phyloP scores from a whole-genome alignment of 352 stramenopile genomes.

The Phytopythium cucurbitacearum region DNA sequence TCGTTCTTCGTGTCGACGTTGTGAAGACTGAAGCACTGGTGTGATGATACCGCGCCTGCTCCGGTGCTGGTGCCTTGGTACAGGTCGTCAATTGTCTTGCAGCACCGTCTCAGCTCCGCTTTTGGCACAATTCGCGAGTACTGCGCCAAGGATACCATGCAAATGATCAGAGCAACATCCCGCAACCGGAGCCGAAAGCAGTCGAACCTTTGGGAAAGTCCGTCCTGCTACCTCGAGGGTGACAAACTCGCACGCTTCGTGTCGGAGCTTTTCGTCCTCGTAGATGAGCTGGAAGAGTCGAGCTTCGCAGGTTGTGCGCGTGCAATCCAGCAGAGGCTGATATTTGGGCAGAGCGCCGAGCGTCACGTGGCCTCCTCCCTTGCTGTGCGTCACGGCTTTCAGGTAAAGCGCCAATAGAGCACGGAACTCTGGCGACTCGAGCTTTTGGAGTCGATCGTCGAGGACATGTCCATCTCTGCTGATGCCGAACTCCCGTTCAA shows the following conservation, averaged over 20 bases:
- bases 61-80: constrained; percentile 23
- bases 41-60: constrained; percentile 16
- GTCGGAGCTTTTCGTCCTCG: constrained; percentile 47
- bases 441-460: constrained; percentile 25
- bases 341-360: constrained; percentile 40
- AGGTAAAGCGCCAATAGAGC: constrained; percentile 53
- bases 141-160: constrained; percentile 7
- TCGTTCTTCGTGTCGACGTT: constrained; percentile 28
- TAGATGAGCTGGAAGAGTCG: constrained; percentile 67
- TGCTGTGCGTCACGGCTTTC: constrained; percentile 27
- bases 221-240: constrained; percentile 47
- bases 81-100: constrained; percentile 45
- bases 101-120: constrained; percentile 43
- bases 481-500: constrained; percentile 41
- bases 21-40: constrained; percentile 56
- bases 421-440: constrained; percentile 33
- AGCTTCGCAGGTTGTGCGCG: constrained; percentile 50
- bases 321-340: constrained; percentile 40
- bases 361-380: constrained; percentile 24
- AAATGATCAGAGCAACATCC: not conserved
- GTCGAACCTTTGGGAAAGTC: constrained; percentile 53
- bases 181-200: not conserved
- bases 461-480: constrained; percentile 28
- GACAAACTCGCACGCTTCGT: constrained; percentile 39
- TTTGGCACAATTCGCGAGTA: constrained; percentile 52